Evolutionary conservation across 2,329 filamentous ascomycete genomes (phyloP), one percentile per base, ranked within the genome.

Genomic region (Colletotrichum musicola): DNA sequence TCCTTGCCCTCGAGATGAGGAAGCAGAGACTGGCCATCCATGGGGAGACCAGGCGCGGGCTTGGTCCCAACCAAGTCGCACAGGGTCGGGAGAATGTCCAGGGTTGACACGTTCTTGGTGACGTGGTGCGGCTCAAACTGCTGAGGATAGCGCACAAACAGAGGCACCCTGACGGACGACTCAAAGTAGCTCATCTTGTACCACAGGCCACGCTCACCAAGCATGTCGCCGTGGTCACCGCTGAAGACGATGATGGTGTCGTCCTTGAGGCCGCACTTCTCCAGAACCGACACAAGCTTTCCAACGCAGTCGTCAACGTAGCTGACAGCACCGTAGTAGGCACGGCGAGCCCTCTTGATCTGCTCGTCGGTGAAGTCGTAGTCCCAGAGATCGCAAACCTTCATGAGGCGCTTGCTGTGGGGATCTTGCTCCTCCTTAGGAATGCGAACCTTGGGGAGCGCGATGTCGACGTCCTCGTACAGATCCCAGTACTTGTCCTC

Each of bases 101-200:
- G 88, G 0, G 95, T 97, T 12, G 94, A 97, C 13, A 98, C 95
- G 72, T 95, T 97, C 79, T 95, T 86, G 18, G 87, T 86, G 30
- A 98, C 92, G 40, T 90, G 91, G 82, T 90, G 93, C 38, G 94
- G 90, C 14, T 85, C 78, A 79, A 95, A 97, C 70, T 86, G 87
- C 74, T 90, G 85, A 27, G 95, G 95, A 75, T 95, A 90, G 79
- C 94, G 91, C 77, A 97, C 87, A 72, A 98, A 85, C 77, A 98
- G 90, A 1, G 95, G 95, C 22, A 98, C 95, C 30, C 95, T 92
- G 53, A 94, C 93, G 13, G 94, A 97, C 47, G 91, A 91, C 85
- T 98, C 95, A 75, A 94, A 97, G 87, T 96, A 98, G 77, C 90
- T 94, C 95, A 98, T 98, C 86, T 98, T 98, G 85, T 97, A 95